phyloP scores from a whole-genome alignment of 2,329 filamentous ascomycete species.

The Didymella pinodella region DNA sequence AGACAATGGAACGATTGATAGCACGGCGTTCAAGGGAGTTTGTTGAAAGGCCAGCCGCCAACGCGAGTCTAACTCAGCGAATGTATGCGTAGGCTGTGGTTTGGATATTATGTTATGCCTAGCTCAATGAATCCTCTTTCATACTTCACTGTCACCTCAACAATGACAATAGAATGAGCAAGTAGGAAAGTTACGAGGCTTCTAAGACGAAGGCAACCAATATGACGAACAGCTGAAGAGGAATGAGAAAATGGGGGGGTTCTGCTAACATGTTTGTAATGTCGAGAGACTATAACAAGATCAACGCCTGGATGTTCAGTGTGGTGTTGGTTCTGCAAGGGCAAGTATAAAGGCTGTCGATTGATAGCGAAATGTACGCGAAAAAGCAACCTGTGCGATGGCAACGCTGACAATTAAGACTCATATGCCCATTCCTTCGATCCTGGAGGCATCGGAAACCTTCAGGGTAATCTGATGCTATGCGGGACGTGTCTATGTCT shows the following conservation, averaged over 20 bases:
- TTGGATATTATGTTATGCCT: constrained; percentile 14
- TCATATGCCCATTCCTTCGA: neutral
- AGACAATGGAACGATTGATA: neutral
- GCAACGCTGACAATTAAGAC: neutral
- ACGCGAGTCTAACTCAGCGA: neutral
- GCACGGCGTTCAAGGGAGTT: constrained; percentile 16
- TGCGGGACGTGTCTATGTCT: neutral
- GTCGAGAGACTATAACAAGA: neutral
- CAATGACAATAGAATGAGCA: constrained; percentile 16
- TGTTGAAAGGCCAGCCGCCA: neutral
- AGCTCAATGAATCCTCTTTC: constrained; percentile 13
- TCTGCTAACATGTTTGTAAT: neutral
- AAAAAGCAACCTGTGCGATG: neutral
- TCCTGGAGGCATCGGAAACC: neutral
- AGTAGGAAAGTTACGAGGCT: neutral
- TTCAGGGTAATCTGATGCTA: neutral
- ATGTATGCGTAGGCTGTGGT: neutral
- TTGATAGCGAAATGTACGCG: neutral
- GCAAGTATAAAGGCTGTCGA: neutral
- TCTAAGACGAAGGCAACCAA: constrained; percentile 6
- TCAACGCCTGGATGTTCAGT: neutral
- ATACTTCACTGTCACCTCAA: neutral
- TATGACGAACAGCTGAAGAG: neutral
- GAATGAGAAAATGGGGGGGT: neutral
- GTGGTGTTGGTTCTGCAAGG: neutral